Conservation (phyloP, 371 early-diverging fungal species). For the Circinella minor region DNA sequence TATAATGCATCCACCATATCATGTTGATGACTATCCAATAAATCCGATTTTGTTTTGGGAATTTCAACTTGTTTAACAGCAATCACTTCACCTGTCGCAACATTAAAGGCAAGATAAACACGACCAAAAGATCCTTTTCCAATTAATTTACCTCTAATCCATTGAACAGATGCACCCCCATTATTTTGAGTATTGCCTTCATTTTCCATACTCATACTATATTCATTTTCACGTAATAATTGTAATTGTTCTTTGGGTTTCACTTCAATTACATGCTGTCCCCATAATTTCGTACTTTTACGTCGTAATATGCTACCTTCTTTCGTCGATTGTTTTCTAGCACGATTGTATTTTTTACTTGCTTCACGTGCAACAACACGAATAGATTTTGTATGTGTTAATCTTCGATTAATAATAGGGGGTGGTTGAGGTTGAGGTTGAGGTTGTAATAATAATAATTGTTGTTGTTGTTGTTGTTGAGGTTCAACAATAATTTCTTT, state of each 20-base stretch:
- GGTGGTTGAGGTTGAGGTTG: constrained; percentile 2
- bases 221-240: background rate
- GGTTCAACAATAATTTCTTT: constrained; percentile 57
- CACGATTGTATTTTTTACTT: constrained; percentile 31
- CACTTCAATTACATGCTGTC: constrained; percentile 26
- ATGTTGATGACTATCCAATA: constrained; percentile 9
- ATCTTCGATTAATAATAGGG: background rate
- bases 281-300: constrained; percentile 67
- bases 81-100: constrained; percentile 85
- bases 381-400: constrained; percentile 47
- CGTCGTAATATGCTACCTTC: constrained; percentile 26
- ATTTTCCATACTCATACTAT: constrained; percentile 11
- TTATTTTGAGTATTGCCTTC: background rate
- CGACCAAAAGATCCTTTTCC: constrained; percentile 97
- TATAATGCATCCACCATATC: constrained; percentile 67
- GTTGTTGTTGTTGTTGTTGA: background rate
- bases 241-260: constrained; percentile 13
- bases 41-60: constrained; percentile 27
- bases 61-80: constrained; percentile 98
- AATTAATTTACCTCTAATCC: constrained; percentile 90
- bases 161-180: constrained; percentile 35
- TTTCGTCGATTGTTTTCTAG: constrained; percentile 20
- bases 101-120: constrained; percentile 93
- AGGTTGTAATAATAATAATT: background rate
- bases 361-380: constrained; percentile 65